These are phyloP conservation scores for Oryza rufipogon DNA, from an alignment of 176 grass and related monocot species.

Conservation along the genomic window DNA sequence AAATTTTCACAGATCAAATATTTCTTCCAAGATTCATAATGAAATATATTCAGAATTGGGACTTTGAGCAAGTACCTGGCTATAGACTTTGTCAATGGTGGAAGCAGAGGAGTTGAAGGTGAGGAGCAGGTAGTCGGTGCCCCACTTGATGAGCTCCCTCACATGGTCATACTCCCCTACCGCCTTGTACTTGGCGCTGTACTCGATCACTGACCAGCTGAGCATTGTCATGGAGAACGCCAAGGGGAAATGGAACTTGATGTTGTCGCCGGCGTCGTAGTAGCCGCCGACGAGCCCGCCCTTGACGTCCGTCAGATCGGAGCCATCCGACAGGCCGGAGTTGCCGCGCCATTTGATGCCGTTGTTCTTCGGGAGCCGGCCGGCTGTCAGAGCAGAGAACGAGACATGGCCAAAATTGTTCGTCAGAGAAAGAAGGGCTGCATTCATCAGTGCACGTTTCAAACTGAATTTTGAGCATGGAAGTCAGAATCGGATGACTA, in stretches of 20 bases:
- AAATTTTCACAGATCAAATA: neutral
- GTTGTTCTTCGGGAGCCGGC: conserved; percentile 86
- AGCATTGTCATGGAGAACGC: conserved; percentile 96
- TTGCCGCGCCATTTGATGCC: conserved; percentile 77
- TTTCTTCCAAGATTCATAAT: neutral
- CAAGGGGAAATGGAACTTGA: conserved; percentile 99
- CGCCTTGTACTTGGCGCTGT: conserved; percentile 87
- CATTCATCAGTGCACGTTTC: neutral
- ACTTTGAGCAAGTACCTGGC: conserved; percentile 55
- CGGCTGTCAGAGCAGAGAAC: conserved; percentile 54
- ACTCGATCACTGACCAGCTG: conserved; percentile 97
- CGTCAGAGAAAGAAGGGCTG: neutral
- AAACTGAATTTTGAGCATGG: too few relatives aligned
- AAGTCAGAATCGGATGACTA: too few relatives aligned
- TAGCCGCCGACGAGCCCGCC: conserved; percentile 90
- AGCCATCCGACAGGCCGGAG: conserved; percentile 74
- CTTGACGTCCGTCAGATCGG: conserved; percentile 57
- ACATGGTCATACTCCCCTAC: conserved; percentile 89
- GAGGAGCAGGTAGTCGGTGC: conserved; percentile 84
- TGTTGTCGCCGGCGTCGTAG: conserved; percentile 97
- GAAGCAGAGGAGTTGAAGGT: conserved; percentile 92
- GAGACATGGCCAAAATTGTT: neutral
- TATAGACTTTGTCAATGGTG: conserved; percentile 72
- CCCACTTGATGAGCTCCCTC: conserved; percentile 95
- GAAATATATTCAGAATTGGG: neutral